These are phyloP conservation scores for Rhynchospora breviuscula DNA, from an alignment of 176 grass and related monocot genomes.

Conservation along the genomic window DNA sequence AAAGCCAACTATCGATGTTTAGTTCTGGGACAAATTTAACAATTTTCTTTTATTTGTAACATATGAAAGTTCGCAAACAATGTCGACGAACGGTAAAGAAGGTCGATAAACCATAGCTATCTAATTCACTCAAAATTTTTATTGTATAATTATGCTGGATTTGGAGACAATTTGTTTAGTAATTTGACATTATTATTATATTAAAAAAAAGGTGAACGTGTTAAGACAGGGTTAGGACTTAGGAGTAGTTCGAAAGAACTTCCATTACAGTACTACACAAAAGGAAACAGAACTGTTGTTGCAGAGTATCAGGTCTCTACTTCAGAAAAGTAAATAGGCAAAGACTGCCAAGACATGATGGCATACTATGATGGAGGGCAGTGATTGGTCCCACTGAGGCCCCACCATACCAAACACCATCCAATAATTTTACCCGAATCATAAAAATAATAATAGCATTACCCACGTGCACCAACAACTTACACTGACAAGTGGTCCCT, in stretches of 20 bases:
- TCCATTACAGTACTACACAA: not conserved
- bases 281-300: not conserved
- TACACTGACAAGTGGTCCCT: slow-evolving; percentile 18
- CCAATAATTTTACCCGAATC: slow-evolving; percentile 19
- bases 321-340: not conserved
- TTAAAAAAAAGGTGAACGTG: not conserved
- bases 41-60: not conserved
- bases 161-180: not conserved
- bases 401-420: not conserved
- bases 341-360: not conserved
- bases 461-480: slow-evolving; percentile 6
- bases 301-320: not conserved
- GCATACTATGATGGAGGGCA: not conserved
- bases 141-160: not conserved
- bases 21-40: not conserved
- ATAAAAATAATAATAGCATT: not conserved
- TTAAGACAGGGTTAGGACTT: too few relatives aligned
- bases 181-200: not conserved
- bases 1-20: not conserved
- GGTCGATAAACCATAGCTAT: not conserved
- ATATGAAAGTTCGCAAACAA: not conserved
- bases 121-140: not conserved
- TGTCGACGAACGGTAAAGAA: not conserved
- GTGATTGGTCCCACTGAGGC: not conserved
- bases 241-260: not conserved